Evolutionary conservation across 2,329 filamentous ascomycete genomes (phyloP).

Genomic region (Lachnellula cervina): DNA sequence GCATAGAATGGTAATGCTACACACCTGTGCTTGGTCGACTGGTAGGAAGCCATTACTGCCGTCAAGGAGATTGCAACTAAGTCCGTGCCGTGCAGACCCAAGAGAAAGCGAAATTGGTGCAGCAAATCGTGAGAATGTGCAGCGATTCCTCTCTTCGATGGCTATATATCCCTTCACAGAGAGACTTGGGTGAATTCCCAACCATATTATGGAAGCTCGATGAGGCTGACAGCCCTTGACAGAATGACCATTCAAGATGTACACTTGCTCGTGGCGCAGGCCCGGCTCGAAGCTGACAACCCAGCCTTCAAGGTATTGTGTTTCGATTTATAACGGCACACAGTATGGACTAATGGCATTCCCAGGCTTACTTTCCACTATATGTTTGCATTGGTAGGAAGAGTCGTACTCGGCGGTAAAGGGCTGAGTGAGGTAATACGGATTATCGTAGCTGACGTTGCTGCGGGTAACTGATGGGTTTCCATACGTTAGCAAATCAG

Average conservation of each 20-base stretch:
- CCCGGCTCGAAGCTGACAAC: conserved; percentile 49
- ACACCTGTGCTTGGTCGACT: conserved; percentile 64
- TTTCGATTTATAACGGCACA: background rate
- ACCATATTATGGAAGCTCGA: conserved; percentile 4
- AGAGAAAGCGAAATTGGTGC: conserved; percentile 49
- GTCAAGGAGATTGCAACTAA: background rate
- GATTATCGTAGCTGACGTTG: background rate
- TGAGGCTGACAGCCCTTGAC: conserved; percentile 5
- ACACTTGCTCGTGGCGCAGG: conserved; percentile 51
- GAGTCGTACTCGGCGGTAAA: conserved; percentile 33
- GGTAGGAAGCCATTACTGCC: conserved; percentile 42
- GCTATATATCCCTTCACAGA: conserved; percentile 51
- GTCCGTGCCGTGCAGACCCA: conserved; percentile 36
- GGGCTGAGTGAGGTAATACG: background rate
- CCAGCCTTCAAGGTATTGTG: conserved; percentile 49
- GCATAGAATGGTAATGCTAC: conserved; percentile 58
- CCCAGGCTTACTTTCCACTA: conserved; percentile 55
- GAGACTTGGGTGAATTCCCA: conserved; percentile 19
- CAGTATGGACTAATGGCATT: conserved; percentile 5
- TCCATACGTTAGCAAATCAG: background rate
- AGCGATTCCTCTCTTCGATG: conserved; percentile 49
- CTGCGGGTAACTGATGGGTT: background rate
- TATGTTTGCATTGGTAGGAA: conserved; percentile 62
- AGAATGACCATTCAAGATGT: conserved; percentile 57
- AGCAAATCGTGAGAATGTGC: conserved; percentile 51